These are phyloP conservation scores for Mariannaea elegans DNA, from an alignment of 2,329 filamentous ascomycete species.

Conservation along the genomic window DNA sequence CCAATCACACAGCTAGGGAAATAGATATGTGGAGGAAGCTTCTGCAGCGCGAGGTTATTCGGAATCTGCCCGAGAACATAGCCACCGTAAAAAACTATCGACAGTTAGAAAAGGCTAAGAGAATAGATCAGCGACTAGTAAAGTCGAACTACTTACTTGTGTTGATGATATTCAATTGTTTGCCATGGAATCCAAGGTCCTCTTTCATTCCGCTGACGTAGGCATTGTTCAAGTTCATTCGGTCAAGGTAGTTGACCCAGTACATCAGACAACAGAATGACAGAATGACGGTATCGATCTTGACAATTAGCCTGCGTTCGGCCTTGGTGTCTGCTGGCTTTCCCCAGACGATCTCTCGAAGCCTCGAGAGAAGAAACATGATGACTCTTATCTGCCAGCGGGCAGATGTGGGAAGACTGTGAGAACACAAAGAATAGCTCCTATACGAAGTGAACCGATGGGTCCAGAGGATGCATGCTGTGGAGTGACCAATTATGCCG, in stretches of 20 bases:
- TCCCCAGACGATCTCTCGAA: constrained; percentile 18
- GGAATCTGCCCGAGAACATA: constrained; percentile 62
- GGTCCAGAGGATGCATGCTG: no score
- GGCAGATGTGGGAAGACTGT: no score
- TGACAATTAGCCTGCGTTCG: constrained; percentile 12
- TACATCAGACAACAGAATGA: constrained; percentile 8
- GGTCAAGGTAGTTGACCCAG: constrained; percentile 14
- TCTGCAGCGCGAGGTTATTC: constrained; percentile 63
- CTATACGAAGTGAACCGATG: no score
- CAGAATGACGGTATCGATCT: constrained; percentile 8
- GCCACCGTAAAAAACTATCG: constrained; percentile 14
- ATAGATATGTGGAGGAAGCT: constrained; percentile 64
- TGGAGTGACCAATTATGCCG: no score
- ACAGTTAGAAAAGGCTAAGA: no score
- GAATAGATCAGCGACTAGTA: no score
- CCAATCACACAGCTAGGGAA: constrained; percentile 65
- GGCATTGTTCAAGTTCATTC: constrained; percentile 35
- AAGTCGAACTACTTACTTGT: no score
- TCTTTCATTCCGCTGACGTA: constrained; percentile 49
- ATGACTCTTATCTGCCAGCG: no score
- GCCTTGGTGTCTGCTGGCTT: constrained; percentile 15
- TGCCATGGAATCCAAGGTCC: constrained; percentile 42
- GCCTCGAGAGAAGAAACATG: constrained; percentile 14
- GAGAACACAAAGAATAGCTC: no score
- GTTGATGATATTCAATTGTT: constrained; percentile 1